These are phyloP conservation scores for Populus alba DNA, from an alignment of 345 rosid species.

Conservation along the genomic window DNA sequence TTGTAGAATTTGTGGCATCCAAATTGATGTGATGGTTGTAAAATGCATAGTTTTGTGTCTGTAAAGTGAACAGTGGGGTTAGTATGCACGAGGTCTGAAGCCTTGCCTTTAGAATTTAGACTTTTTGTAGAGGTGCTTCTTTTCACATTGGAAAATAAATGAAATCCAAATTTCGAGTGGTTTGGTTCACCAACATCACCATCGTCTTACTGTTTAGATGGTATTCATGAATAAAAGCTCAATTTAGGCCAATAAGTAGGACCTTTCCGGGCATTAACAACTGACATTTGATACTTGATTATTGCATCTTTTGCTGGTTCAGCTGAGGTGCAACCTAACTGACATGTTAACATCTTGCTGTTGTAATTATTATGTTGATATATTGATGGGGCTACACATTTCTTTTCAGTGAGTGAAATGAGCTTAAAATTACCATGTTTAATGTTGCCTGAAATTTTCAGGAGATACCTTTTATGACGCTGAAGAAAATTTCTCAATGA, in stretches of 20 bases:
- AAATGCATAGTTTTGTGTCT: not conserved
- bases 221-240: not conserved
- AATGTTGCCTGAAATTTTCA: conserved; percentile 29
- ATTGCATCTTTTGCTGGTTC: not conserved
- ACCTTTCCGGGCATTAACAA: not conserved
- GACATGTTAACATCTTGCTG: not conserved
- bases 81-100: not conserved
- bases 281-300: not conserved
- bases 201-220: not conserved
- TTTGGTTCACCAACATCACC: not conserved
- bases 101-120: not conserved
- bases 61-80: not conserved
- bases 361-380: not conserved
- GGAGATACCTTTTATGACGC: conserved; percentile 88
- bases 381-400: not conserved
- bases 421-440: not conserved
- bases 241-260: not conserved
- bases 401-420: not conserved
- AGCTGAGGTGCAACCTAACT: not conserved
- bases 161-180: not conserved
- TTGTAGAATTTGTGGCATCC: not conserved
- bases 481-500: conserved; percentile 48
- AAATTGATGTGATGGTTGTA: not conserved
- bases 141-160: not conserved
- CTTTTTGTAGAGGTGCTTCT: not conserved